These are phyloP conservation scores for Corylus americana DNA, from an alignment of 306 rosid species.

Conservation along the genomic window DNA sequence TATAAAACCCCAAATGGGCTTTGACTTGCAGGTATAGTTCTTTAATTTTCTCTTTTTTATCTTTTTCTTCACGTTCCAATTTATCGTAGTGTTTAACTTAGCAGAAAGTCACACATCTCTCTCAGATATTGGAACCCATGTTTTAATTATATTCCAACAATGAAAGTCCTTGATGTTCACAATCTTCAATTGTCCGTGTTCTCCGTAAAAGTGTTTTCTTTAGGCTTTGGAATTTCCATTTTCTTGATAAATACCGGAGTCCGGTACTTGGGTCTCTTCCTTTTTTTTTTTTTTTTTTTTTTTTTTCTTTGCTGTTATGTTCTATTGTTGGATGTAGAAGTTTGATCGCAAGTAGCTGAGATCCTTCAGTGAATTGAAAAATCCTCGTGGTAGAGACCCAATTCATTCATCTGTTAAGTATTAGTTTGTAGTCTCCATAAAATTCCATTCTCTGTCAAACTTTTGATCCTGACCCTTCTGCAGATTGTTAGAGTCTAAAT, in stretches of 20 bases:
- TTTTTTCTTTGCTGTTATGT: slow-evolving; percentile 5
- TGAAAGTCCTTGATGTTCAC: slow-evolving; percentile 23
- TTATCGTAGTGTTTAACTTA: slow-evolving; percentile 7
- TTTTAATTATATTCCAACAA: slow-evolving; percentile 7
- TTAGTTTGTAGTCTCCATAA: slow-evolving; percentile 29
- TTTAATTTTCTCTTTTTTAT: neutral
- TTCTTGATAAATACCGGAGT: slow-evolving; percentile 15
- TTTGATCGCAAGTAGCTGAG: slow-evolving; percentile 22
- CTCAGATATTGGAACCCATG: neutral
- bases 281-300: neutral
- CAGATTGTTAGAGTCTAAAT: neutral
- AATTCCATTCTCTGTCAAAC: slow-evolving; percentile 10
- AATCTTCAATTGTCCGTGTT: slow-evolving; percentile 12
- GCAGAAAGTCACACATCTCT: slow-evolving; percentile 11
- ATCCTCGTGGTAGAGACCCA: slow-evolving; percentile 17
- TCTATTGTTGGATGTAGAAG: slow-evolving; percentile 11
- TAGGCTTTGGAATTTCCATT: slow-evolving; percentile 13
- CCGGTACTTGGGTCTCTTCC: slow-evolving; percentile 8
- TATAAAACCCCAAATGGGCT: slow-evolving; percentile 8
- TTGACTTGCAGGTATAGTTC: slow-evolving; percentile 27
- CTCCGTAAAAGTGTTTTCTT: neutral
- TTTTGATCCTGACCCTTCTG: slow-evolving; percentile 20
- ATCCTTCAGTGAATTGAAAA: slow-evolving; percentile 15
- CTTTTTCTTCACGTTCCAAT: neutral
- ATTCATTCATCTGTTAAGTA: slow-evolving; percentile 13